Percentiles rank a stretch among this genome's conserved stretches.
Conservation (phyloP, 805 yeast genomes). For the Starmerella roubikii region DNA sequence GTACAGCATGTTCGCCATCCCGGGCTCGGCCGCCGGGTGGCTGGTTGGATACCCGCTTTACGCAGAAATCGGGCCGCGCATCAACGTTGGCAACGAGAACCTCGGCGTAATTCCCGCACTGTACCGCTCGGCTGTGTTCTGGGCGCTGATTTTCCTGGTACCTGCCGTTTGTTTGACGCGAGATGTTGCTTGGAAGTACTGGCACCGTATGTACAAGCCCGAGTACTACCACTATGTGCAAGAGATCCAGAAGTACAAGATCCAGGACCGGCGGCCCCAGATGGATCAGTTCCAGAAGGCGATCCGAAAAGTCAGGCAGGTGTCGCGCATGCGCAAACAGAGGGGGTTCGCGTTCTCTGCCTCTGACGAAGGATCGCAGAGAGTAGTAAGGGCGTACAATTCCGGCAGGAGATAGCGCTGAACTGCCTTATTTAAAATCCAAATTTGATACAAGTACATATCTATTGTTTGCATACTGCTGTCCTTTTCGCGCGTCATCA, state of each 20-base stretch:
- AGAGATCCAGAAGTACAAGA: constrained; percentile 89
- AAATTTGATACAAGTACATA: too few relatives aligned
- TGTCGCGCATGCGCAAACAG: constrained; percentile 93
- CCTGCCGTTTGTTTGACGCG: constrained; percentile 69
- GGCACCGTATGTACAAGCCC: constrained; percentile 81
- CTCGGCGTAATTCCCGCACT: constrained; percentile 63
- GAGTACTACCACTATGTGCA: constrained; percentile 91
- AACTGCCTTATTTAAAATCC: too few relatives aligned
- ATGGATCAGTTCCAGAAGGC: constrained; percentile 95
- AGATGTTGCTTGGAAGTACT: constrained; percentile 89
- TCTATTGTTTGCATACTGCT: too few relatives aligned
- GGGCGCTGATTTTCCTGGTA: constrained; percentile 68
- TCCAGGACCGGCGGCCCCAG: constrained; percentile 89
- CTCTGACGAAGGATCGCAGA: constrained; percentile 87
- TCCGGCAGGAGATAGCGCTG: neutral
- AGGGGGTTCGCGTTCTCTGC: constrained; percentile 98
- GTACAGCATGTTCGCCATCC: constrained; percentile 80
- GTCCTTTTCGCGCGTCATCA: neutral
- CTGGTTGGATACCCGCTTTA: constrained; percentile 74
- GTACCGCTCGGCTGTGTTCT: constrained; percentile 65
- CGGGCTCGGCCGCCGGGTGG: constrained; percentile 85
- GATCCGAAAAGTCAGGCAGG: constrained; percentile 92
- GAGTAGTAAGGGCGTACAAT: constrained; percentile 83
- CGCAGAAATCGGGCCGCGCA: constrained; percentile 69
- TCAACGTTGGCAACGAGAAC: constrained; percentile 71